Base-by-base conservation (phyloP, 2,329 filamentous ascomycete genomes). In the Zymoseptoria crescenta region DNA sequence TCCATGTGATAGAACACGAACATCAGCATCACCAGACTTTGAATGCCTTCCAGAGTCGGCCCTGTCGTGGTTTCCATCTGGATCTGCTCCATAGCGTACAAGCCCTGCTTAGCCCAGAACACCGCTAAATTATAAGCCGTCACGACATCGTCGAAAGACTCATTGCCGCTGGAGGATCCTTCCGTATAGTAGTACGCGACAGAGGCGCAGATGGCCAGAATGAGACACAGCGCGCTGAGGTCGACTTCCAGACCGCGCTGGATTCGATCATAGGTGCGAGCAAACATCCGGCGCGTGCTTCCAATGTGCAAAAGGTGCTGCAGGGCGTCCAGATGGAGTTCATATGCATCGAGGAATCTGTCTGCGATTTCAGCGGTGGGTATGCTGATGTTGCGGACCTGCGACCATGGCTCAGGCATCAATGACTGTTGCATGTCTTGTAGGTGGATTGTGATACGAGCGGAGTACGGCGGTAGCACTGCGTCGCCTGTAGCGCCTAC, bases 1-100 rank as follows among this genome's bases (percentile, higher is more conserved):
- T 72, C 71, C 10, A 67, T 61, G 13, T 72, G 67, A 48, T 68
- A 68, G 53, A 67, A 62, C 20, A 72, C 48, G 49, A 70, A 70
- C 21, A 64, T 62, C 24, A 72, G 49, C 7, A 72, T 62, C 13
- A 70, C 64, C 30, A 60, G 61, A 4, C 60, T 65, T 55, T 72
- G 69, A 1, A 73, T 49, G n/a, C 55, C 59, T 30, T 69, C 69
- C 1, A 72, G 49, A 10, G 57, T 54, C n/a, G 56, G 56, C 20
- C 20, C 50, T 1, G 53, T 54, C 1, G 24, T 52, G 19, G 58
- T 58, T 7, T 41, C 51, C 8, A 58, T 21, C 7, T 58, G 60
- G 20, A 58, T 55, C 41, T 62, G 60, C 24, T 64, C 60, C 52
- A 62, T 59, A 6, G 62, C 60, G 10, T 62, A 57, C 8, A 64